These are phyloP conservation scores for Nakaseomyces kungkrabaensis DNA, from an alignment of 1,139 yeast species.

Conservation along the genomic window DNA sequence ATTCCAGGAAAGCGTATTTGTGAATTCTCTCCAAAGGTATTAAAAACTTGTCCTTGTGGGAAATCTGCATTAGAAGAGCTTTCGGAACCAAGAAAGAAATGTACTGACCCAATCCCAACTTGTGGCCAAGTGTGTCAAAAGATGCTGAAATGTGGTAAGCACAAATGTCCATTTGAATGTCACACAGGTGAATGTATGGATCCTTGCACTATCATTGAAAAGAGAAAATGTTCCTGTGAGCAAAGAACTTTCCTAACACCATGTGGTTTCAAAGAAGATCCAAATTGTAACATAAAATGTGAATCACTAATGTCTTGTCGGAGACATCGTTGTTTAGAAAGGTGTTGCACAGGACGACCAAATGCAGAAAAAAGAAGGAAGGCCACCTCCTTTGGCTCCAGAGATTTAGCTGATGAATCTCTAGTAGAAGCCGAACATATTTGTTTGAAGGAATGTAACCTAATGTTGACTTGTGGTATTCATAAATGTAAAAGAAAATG, in stretches of 20 bases:
- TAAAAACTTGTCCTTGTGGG: constrained; percentile 74
- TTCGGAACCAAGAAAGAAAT: constrained; percentile 41
- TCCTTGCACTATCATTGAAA: constrained; percentile 40
- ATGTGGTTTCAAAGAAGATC: constrained; percentile 47
- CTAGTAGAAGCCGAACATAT: constrained; percentile 68
- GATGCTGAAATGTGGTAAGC: constrained; percentile 58
- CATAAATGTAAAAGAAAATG: constrained; percentile 71
- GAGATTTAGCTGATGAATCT: constrained; percentile 40
- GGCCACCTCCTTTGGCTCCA: constrained; percentile 31
- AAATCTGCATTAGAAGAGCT: constrained; percentile 34
- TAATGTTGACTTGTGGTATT: constrained; percentile 56
- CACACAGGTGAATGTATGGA: constrained; percentile 67
- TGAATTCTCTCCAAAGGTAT: constrained; percentile 48
- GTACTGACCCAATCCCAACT: constrained; percentile 70
- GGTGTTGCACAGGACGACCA: constrained; percentile 64
- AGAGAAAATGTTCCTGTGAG: constrained; percentile 31
- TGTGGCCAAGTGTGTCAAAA: constrained; percentile 62
- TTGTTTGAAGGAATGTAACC: constrained; percentile 63
- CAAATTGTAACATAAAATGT: constrained; percentile 68
- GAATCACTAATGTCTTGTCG: constrained; percentile 69
- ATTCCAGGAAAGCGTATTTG: constrained; percentile 38
- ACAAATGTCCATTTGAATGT: constrained; percentile 55
- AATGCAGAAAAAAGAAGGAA: constrained; percentile 51
- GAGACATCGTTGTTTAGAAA: constrained; percentile 60
- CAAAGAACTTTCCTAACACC: constrained; percentile 43